Base-by-base conservation (phyloP, 2,329 filamentous ascomycete genomes). In the Diaporthe amygdali region DNA sequence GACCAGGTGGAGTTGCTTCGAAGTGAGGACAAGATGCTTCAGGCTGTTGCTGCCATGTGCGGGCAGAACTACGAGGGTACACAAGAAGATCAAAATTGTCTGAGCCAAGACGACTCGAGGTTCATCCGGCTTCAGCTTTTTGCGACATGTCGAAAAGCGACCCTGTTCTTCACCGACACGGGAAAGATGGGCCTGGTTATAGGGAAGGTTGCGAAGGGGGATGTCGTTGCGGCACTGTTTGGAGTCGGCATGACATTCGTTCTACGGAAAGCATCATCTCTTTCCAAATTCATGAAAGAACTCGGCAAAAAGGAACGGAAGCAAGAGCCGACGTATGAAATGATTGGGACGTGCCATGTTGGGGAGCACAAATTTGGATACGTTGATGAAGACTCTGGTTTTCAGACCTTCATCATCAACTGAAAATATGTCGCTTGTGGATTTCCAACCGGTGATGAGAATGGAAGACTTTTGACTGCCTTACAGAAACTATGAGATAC, bases 241-340 rank as follows among this genome's bases (percentile, higher is more conserved):
- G 66, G 66, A 47, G 46, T 68, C 6, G 59, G 59, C 6, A 64
- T 64, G 59, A 46, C 59, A 30, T 64, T 51, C 10, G 59, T 64
- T 9, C 25, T 64, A 25, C 59, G 59, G 12, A 51, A 12, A 37
- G 27, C 44, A 25, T 64, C 44, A 2, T 49, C 44, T 22, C n/a
- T 46, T 49, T 64, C 59, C 5, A 49, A 6, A 0, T 22, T 64
- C 30, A 30, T 61, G 55, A 64, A 49, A 6, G 59, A 32, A 7
- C 20, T 64, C n/a, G 41, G 41, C 30, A 64, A 32, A 22, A 37
- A 49, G 12, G 59, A 64, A 37, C 27, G 46, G 32, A 64, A 27
- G 7, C 59, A 17, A 39, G 59, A 49, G 17, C 30, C 30, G 6
- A 25, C 44, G n/a, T 64, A 51, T 30, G 44, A 64, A 9, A 64